Percentiles rank a stretch among this genome's conserved stretches.
phyloP scores from a whole-genome alignment of 2,329 filamentous ascomycete genomes.

The Nemania sp. region DNA sequence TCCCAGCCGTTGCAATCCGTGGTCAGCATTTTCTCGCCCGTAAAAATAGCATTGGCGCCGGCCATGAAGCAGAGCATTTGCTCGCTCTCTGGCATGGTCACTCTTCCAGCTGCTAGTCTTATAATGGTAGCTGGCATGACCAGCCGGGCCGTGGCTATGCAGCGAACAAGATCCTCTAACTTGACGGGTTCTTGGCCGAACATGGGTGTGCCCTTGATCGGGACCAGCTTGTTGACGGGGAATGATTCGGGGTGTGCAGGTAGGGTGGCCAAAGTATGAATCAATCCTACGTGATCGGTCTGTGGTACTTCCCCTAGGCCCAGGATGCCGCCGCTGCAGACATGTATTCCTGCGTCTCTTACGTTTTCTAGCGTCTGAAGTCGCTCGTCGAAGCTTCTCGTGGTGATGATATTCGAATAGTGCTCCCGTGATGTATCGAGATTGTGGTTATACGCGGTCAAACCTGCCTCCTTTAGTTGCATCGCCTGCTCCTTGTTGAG shows the following conservation, averaged over 20 bases:
- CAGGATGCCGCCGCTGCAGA: conserved; percentile 87
- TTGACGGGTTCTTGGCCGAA: conserved; percentile 73
- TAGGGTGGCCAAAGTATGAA: conserved; percentile 80
- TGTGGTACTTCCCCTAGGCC: conserved; percentile 75
- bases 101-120: conserved; percentile 80
- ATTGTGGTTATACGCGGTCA: conserved; percentile 95
- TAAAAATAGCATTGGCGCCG: conserved; percentile 92
- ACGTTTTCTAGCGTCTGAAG: conserved; percentile 79
- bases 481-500: conserved; percentile 79
- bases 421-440: conserved; percentile 88
- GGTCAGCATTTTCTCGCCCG: conserved; percentile 93
- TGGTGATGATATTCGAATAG: conserved; percentile 85
- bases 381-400: conserved; percentile 83
- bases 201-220: conserved; percentile 86
- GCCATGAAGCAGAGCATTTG: conserved; percentile 89
- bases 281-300: conserved; percentile 77
- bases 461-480: conserved; percentile 78
- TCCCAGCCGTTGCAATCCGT: conserved; percentile 92
- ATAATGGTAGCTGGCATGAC: conserved; percentile 87
- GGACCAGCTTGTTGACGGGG: conserved; percentile 87
- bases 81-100: conserved; percentile 84
- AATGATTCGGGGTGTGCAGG: conserved; percentile 86
- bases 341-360: conserved; percentile 82
- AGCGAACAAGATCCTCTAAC: conserved; percentile 79
- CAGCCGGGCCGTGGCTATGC: conserved; percentile 80